Evolutionary conservation across 225 moss, liverwort and hornwort species (phyloP), one percentile per base, ranked within the genome.

Genomic region (Asterella californica): DNA sequence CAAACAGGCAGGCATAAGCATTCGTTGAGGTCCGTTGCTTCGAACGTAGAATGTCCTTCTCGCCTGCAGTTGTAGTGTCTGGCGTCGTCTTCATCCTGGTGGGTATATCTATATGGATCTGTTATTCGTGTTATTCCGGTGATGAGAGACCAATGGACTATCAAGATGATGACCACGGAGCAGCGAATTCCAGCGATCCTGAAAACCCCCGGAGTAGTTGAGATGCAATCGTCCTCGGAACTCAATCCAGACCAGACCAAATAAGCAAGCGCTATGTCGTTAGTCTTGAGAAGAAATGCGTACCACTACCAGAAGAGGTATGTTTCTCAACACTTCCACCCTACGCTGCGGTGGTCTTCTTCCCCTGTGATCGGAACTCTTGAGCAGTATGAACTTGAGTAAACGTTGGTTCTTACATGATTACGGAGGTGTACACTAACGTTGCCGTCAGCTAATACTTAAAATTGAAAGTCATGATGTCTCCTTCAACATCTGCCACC

Each of bases 101-200:
- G 10, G 32, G 19, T 30, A 12, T 74, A 8, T 29, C 29, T 2
- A 54, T 74, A 74, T 74, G 74, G 50, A 52, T 74, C 48, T 74
- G 74, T 32, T 30, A 52, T 27, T 10, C 18, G 29, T 30, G 27
- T 33, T 54, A 74, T 15, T 54, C 74, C 52, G 30, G 69, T 22
- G 22, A 4, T 5, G 15, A 18, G 1, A 34, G 21, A 42, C 38
- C 69, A 2, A 70, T 70, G 69, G 69, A 67, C 0, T 34, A 32
- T 36, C 33, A 34, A 67, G 30, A 4, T 42, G 69, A 70, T 19
- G 42, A 38, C 24, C 69, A 38, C 2, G 38, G 69, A 70, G 69
- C 69, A 19, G 42, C 38, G 18, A 65, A 32, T 33, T 65, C 65
- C 65, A 65, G 32, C 65, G 69, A 70, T 70, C 69, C 69, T 22